Evolutionary conservation across 2,329 filamentous ascomycete genomes (phyloP), one percentile per base, ranked within the genome.

Genomic region (Nannizziopsis barbatae): DNA sequence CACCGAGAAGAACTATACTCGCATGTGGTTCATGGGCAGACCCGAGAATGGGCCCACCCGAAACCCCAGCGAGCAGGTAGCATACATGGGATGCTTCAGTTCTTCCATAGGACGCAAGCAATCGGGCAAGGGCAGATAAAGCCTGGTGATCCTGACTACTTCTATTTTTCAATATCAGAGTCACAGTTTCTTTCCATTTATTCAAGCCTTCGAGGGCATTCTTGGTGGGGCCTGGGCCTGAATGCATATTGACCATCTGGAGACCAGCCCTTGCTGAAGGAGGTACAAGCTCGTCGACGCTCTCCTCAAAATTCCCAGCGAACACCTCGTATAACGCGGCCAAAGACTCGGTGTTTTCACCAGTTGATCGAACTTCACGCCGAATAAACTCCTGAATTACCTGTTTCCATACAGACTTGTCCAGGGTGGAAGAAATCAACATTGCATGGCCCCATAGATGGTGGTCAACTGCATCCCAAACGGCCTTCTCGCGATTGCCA

Each of bases 361-460:
- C 81, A 2, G 82, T 72, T 45, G 83, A 83, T 62, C 92, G 93
- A 48, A 98, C 86, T 64, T 98, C 92, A 59, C 93, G 89, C 56
- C 88, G 83, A 14, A 98, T 84, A 60, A 98, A 98, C 60, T 98
- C 92, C 59, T 94, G 88, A 0, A 88, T 80, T 20, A 98, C 89
- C 62, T 93, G 86, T 63, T 88, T 93, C 77, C 93, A 96, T 2
- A 93, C 73, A 4, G 75, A 71, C 39, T 72, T 74, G 17, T 86
- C 84, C 42, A 85, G 73, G 1, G 86, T 92, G 5, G 67, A 94
- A 64, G 92, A 84, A 32, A 98, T 83, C 15, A 98, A 74, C 76
- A 98, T 84, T 2, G 92, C 93, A 64, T 98, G 93, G 1, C 87
- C 92, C 93, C 93, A 98, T 2, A 98, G 72, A 42, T 89, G 80